Conservation (phyloP, 2,329 filamentous ascomycete genomes). For the Alternaria infectoria region DNA sequence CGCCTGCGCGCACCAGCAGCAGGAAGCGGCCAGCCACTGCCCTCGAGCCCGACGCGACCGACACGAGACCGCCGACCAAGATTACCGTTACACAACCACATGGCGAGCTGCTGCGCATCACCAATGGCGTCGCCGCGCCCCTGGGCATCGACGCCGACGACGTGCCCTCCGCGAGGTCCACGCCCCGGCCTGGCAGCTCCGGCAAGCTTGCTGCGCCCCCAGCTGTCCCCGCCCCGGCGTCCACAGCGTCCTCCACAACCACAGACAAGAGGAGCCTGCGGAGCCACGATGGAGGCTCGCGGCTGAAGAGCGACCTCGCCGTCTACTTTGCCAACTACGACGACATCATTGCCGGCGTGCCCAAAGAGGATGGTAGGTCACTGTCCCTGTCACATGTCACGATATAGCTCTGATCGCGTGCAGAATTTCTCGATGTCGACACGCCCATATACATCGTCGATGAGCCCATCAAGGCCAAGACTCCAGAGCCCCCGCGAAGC, state of each 20-base stretch:
- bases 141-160: constrained; percentile 45
- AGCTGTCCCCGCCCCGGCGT: constrained; percentile 26
- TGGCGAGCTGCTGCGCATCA: constrained; percentile 50
- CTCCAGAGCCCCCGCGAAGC: constrained; percentile 29
- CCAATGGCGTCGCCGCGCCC: constrained; percentile 50
- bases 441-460: constrained; percentile 77
- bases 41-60: constrained; percentile 29
- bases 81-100: constrained; percentile 53
- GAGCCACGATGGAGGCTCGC: constrained; percentile 79
- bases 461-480: constrained; percentile 50
- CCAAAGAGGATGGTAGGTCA: constrained; percentile 73
- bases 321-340: constrained; percentile 94
- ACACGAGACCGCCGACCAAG: constrained; percentile 50
- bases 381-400: constrained; percentile 19
- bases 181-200: constrained; percentile 37
- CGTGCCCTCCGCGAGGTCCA: constrained; percentile 38
- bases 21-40: constrained; percentile 41
- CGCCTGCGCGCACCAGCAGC: constrained; percentile 30
- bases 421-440: constrained; percentile 75
- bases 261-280: constrained; percentile 78
- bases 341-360: constrained; percentile 86
- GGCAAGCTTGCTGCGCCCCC: constrained; percentile 30
- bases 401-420: constrained; percentile 20
- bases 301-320: constrained; percentile 89
- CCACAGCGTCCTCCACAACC: constrained; percentile 46